Base-by-base conservation (phyloP, 179 eudicot species). In the Patellifolia procumbens region DNA sequence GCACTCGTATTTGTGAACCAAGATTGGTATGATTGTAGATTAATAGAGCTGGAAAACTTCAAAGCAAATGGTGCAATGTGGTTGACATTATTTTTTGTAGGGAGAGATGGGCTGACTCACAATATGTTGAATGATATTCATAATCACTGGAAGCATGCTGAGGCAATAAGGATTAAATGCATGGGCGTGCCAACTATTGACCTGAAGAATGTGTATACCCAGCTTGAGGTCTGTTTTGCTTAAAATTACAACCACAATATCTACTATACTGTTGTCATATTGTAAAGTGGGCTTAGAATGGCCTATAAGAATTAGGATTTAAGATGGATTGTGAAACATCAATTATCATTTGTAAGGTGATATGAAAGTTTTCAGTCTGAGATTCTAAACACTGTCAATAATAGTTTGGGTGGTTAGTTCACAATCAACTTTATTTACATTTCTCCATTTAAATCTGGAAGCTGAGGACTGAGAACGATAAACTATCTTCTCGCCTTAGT, bases 181-280 rank as follows among this genome's bases (percentile, higher is more conserved):
- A 89, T 95, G 99, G 99, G 97, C 37, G 97, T 95, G 49, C 97
- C 97, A 51, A 94, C 98, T 59, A 88, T 94, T 46, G 97, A 94
- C 84, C 91, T 94, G 98, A 78, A 92, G 80, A 94, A 92, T 72
- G 81, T 94, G 17, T 88, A 91, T 81, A 31, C 79, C 45, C 97
- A 95, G 72, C 86, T 95, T 83, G 97, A 95, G 99, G 97, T 95
- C 78, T 31, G 74, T 71, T 51, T 75, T 19, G 24, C 3, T 42
- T 56, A 3, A 11, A 15, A 16, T 34, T 28, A 46, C n/a, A 49
- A 49, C 6, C 34, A 45, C 37, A 46, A 10, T 28, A 29, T 63
- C 1, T 37, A 62, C 24, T 43, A 17, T 52, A 35, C 26, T 69
- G 3, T 49, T 17, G 15, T 64, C 37, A 46, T 61, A 45, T 31